Conservation (phyloP, 495 filamentous ascomycete genomes). For the Podospora appendiculata region DNA sequence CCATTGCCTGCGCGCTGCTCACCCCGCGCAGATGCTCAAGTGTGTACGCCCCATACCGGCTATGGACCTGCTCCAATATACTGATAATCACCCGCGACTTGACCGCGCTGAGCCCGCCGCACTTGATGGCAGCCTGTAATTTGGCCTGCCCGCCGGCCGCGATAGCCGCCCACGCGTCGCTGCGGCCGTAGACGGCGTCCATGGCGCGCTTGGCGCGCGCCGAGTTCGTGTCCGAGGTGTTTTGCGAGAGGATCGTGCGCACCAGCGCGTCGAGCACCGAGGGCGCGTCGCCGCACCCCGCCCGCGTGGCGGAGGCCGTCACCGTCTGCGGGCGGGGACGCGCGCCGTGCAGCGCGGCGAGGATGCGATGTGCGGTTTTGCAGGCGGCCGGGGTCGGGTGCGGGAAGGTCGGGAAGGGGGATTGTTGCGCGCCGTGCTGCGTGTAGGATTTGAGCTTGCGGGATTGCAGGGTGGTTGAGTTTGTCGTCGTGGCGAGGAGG, state of each 20-base stretch:
- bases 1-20: conserved; percentile 59
- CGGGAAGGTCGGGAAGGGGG: conserved; percentile 61
- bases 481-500: background rate
- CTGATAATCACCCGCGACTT: conserved; percentile 71
- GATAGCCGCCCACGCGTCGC: conserved; percentile 59
- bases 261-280: conserved; percentile 81
- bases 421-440: conserved; percentile 15
- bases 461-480: background rate
- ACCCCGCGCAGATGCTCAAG: conserved; percentile 68
- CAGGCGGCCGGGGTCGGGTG: conserved; percentile 68
- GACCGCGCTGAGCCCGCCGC: conserved; percentile 60
- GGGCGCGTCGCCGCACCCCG: conserved; percentile 81
- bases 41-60: conserved; percentile 36
- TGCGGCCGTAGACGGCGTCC: conserved; percentile 64
- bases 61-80: conserved; percentile 64
- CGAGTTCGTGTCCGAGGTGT: conserved; percentile 60
- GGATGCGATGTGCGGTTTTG: conserved; percentile 55
- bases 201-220: conserved; percentile 63
- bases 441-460: conserved; percentile 24
- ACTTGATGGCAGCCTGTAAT: conserved; percentile 42
- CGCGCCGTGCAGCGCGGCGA: conserved; percentile 59
- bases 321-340: conserved; percentile 53
- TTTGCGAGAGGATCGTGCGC: conserved; percentile 67
- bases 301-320: conserved; percentile 55
- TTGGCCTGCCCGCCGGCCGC: conserved; percentile 52